Conservation (phyloP, 805 yeast genomes). For the Kluyveromyces lactis region DNA sequence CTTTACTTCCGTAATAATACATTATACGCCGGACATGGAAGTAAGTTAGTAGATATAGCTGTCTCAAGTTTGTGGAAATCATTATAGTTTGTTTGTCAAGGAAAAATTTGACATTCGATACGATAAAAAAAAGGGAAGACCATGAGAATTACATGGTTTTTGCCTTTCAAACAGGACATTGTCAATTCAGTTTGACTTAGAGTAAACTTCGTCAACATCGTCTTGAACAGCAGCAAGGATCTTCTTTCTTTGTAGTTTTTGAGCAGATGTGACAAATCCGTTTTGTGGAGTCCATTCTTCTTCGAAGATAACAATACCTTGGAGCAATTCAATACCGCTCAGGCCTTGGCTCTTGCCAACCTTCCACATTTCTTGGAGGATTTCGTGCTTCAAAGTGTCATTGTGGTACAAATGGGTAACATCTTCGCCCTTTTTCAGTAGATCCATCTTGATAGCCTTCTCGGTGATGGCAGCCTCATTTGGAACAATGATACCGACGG, state of each 20-base stretch:
- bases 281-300: constrained; percentile 98
- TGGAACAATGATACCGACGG: constrained; percentile 85
- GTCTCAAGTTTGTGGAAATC: too few relatives aligned
- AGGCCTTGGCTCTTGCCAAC: constrained; percentile 81
- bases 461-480: constrained; percentile 56
- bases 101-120: too few relatives aligned
- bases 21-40: too few relatives aligned
- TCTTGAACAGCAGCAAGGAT: constrained; percentile 63
- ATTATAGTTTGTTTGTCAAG: too few relatives aligned
- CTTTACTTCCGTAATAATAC: too few relatives aligned
- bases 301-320: constrained; percentile 68
- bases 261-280: constrained; percentile 91
- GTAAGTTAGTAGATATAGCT: too few relatives aligned
- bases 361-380: constrained; percentile 50
- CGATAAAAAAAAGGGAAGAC: too few relatives aligned
- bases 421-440: constrained; percentile 40
- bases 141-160: too few relatives aligned
- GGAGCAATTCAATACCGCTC: constrained; percentile 74
- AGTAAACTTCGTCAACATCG: constrained; percentile 60
- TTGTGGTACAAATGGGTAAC: constrained; percentile 46
- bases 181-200: background rate
- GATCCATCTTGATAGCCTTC: constrained; percentile 48
- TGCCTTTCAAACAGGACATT: too few relatives aligned
- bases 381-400: constrained; percentile 43
- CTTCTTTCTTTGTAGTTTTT: constrained; percentile 89